Evolutionary conservation across 2,329 filamentous ascomycete species (phyloP).

Genomic region (Pseudocercospora vitis): DNA sequence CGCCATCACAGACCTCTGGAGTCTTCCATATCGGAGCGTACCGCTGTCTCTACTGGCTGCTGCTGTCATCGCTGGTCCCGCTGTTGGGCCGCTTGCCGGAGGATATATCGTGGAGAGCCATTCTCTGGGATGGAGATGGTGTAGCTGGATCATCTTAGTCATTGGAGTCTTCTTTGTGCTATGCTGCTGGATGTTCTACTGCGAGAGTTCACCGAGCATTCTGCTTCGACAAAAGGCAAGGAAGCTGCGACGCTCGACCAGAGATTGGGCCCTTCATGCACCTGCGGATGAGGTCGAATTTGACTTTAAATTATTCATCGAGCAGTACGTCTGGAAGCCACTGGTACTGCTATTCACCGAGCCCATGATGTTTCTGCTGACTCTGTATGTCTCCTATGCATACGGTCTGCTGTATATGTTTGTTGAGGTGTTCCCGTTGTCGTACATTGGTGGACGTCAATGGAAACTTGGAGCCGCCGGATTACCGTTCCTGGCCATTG

Average conservation of each 20-base stretch:
- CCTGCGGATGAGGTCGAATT: slow-evolving; percentile 45
- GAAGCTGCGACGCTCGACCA: slow-evolving; percentile 48
- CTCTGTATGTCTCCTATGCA: slow-evolving; percentile 43
- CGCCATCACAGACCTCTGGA: slow-evolving; percentile 52
- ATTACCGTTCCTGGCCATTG: slow-evolving; percentile 25
- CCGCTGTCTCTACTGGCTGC: slow-evolving; percentile 24
- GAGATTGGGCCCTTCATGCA: slow-evolving; percentile 43
- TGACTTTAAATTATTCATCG: slow-evolving; percentile 41
- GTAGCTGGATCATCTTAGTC: slow-evolving; percentile 14
- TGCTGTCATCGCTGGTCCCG: slow-evolving; percentile 5
- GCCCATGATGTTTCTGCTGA: slow-evolving; percentile 51
- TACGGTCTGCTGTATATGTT: slow-evolving; percentile 38
- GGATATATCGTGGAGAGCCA: slow-evolving; percentile 9
- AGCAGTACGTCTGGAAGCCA: slow-evolving; percentile 46
- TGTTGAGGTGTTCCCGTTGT: slow-evolving; percentile 41
- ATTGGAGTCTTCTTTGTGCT: slow-evolving; percentile 40
- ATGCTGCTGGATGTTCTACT: slow-evolving; percentile 47
- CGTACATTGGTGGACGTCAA: slow-evolving; percentile 24
- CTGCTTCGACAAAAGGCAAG: slow-evolving; percentile 51
- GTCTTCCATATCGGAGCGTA: slow-evolving; percentile 46
- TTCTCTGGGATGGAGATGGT: slow-evolving; percentile 16
- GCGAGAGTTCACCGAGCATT: slow-evolving; percentile 52
- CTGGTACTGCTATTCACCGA: slow-evolving; percentile 49
- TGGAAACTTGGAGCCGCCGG: slow-evolving; percentile 19
- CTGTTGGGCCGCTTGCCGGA: slow-evolving; percentile 17